phyloP scores from a whole-genome alignment of 768 basidiomycete genomes.

The Lentinula guzmanii region DNA sequence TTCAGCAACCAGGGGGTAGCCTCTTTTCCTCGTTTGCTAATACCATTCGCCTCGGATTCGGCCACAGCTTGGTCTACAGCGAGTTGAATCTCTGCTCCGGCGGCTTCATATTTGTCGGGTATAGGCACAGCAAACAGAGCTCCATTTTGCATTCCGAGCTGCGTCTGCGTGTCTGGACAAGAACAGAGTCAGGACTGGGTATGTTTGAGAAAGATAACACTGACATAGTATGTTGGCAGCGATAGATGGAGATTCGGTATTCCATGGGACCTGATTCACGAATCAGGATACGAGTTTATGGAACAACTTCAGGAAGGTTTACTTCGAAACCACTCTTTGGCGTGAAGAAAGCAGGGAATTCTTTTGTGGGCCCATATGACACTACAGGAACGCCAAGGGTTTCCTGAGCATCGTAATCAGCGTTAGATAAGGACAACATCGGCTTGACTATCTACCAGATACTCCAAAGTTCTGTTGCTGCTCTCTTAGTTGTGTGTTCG shows the following conservation, averaged over 20 bases:
- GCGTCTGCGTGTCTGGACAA: constrained; percentile 55
- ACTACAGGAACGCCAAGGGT: constrained; percentile 24
- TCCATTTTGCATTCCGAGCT: constrained; percentile 71
- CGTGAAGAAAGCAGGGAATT: constrained; percentile 95
- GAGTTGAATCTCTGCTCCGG: constrained; percentile 64
- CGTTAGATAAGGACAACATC: background rate
- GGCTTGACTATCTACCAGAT: constrained; percentile 43
- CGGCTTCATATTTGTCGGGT: constrained; percentile 63
- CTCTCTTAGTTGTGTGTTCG: background rate
- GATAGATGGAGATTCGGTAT: constrained; percentile 47
- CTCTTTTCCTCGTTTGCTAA: constrained; percentile 79
- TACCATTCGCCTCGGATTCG: constrained; percentile 78
- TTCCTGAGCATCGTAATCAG: background rate
- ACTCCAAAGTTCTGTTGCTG: constrained; percentile 63
- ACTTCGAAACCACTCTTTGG: constrained; percentile 80
- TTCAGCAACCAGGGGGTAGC: constrained; percentile 92
- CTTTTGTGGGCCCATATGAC: constrained; percentile 63
- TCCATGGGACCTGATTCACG: constrained; percentile 68
- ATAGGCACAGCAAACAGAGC: constrained; percentile 87
- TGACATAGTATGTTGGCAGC: constrained; percentile 76
- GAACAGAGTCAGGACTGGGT: background rate
- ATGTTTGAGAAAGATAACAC: constrained; percentile 15
- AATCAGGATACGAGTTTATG: constrained; percentile 1
- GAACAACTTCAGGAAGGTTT: constrained; percentile 9
- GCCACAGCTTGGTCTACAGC: constrained; percentile 79